These are phyloP conservation scores for Leccinum pellstonianum DNA, from an alignment of 768 basidiomycete species.

Conservation along the genomic window DNA sequence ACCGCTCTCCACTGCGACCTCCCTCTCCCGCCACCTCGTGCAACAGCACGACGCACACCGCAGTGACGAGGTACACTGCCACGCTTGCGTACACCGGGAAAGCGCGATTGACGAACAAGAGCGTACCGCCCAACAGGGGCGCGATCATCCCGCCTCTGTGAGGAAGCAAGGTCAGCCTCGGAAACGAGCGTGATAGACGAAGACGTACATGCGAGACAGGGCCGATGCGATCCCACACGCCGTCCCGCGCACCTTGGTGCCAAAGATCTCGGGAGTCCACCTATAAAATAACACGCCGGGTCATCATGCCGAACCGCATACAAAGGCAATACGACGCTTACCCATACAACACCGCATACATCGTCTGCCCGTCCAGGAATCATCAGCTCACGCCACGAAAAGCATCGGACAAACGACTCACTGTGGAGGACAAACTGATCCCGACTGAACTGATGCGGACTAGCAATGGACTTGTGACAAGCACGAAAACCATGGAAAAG, in stretches of 20 bases:
- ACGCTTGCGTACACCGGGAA: conserved; percentile 79
- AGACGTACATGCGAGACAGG: conserved; percentile 72
- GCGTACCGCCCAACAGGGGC: conserved; percentile 71
- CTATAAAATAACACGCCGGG: conserved; percentile 15
- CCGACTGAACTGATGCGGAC: conserved; percentile 71
- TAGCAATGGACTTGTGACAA: conserved; percentile 54
- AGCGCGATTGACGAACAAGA: conserved; percentile 64
- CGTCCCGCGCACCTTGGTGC: conserved; percentile 81
- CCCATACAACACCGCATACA: conserved; percentile 89
- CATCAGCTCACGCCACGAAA: neutral
- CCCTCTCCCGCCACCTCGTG: conserved; percentile 41
- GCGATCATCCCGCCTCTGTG: conserved; percentile 86
- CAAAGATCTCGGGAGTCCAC: conserved; percentile 88
- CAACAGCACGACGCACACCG: conserved; percentile 59
- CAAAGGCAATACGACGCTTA: conserved; percentile 4
- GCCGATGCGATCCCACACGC: conserved; percentile 88
- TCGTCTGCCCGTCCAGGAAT: conserved; percentile 44
- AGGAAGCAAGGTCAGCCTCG: neutral
- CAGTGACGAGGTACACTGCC: conserved; percentile 61
- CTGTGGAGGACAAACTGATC: conserved; percentile 72
- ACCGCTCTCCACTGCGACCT: conserved; percentile 4
- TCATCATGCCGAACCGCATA: neutral
- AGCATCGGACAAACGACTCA: conserved; percentile 9
- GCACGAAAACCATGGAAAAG: conserved; percentile 69
- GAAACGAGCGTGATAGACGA: neutral